These are phyloP conservation scores for Leccinum subspadiceum DNA, from an alignment of 1,284 basidiomycete species.

Conservation along the genomic window DNA sequence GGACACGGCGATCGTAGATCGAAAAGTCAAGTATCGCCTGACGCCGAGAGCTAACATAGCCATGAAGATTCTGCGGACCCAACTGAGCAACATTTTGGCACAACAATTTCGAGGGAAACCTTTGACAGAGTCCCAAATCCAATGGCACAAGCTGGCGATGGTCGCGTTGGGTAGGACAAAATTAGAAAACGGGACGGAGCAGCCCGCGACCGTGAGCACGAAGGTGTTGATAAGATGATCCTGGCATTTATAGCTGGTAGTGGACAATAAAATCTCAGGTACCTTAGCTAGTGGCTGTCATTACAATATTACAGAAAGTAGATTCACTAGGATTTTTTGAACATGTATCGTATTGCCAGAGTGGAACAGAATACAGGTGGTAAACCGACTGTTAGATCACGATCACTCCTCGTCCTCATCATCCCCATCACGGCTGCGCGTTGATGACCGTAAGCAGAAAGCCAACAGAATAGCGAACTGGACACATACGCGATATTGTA, in stretches of 20 bases:
- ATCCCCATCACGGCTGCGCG: conserved; percentile 42
- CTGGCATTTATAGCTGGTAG: not conserved
- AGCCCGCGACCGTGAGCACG: conserved; percentile 5
- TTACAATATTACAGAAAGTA: not conserved
- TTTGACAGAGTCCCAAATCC: conserved; percentile 56
- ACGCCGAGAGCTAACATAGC: conserved; percentile 76
- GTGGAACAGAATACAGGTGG: conserved; percentile 7
- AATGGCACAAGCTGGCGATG: conserved; percentile 74
- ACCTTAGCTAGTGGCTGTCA: not conserved
- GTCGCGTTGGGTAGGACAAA: conserved; percentile 54
- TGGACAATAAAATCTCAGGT: conserved; percentile 1
- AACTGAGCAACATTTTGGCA: conserved; percentile 63
- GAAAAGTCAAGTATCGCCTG: conserved; percentile 78
- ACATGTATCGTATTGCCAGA: conserved; percentile 9
- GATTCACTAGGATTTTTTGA: not conserved
- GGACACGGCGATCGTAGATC: conserved; percentile 76
- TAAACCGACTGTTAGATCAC: conserved; percentile 23
- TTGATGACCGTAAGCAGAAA: conserved; percentile 9
- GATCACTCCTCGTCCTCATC: conserved; percentile 54
- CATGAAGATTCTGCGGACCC: conserved; percentile 75
- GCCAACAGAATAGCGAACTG: not conserved
- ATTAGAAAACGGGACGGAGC: conserved; percentile 25
- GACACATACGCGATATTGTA: conserved; percentile 86
- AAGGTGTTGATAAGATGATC: conserved; percentile 22
- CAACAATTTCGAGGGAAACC: conserved; percentile 63